Conservation (phyloP, 177 flowering plant genomes). For the Viscum album region DNA sequence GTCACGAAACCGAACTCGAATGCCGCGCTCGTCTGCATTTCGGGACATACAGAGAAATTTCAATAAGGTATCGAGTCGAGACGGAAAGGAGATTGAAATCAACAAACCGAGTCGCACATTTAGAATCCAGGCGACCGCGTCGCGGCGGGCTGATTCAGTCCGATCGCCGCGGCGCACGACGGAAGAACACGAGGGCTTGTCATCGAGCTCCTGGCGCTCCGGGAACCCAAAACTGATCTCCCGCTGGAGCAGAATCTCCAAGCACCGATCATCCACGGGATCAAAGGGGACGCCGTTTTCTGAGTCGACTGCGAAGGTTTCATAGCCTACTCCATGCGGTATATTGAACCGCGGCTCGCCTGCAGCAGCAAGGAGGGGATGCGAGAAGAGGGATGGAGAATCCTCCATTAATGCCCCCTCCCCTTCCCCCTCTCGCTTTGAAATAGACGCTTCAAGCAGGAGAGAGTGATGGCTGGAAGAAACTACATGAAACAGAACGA, state of each 20-base stretch:
- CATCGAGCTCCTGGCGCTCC: conserved; percentile 14
- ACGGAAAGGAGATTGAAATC: background rate
- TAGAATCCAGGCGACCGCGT: conserved; percentile 27
- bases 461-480: background rate
- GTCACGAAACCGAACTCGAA: conserved; percentile 47
- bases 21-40: conserved; percentile 34
- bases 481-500: conserved; percentile 13
- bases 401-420: conserved; percentile 16
- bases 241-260: conserved; percentile 30
- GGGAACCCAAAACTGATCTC: conserved; percentile 23
- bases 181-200: background rate
- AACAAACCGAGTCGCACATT: conserved; percentile 13
- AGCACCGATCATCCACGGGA: conserved; percentile 34
- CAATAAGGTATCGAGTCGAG: background rate
- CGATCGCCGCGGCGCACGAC: conserved; percentile 12
- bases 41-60: background rate
- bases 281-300: conserved; percentile 9
- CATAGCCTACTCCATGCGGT: conserved; percentile 14
- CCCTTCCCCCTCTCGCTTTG: background rate
- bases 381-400: conserved; percentile 15
- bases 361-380: conserved; percentile 46
- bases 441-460: conserved; percentile 3
- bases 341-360: conserved; percentile 27
- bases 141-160: conserved; percentile 26
- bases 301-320: background rate